A percentile compares a stretch with the other conserved stretches of the same genome.
Conservation (phyloP, 2,329 filamentous ascomycete genomes). For the Colletotrichum liaoningense region DNA sequence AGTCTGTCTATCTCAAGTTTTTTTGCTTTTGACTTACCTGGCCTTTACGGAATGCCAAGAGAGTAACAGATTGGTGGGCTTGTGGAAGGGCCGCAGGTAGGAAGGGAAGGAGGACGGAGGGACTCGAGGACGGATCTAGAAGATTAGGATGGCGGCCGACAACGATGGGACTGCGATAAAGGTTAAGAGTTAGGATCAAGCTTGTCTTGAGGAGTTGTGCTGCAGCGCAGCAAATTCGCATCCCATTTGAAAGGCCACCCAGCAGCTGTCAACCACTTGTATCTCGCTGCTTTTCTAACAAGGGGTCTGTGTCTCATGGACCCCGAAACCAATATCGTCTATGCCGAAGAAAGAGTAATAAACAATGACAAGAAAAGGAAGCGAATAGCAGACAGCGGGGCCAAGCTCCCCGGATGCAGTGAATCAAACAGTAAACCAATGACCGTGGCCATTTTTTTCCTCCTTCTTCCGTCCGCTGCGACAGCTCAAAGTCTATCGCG, state of each 20-base stretch:
- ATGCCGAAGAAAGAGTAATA: background rate
- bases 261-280: background rate
- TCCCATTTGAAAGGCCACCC: background rate
- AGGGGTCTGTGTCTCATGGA: background rate
- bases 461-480: background rate
- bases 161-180: background rate
- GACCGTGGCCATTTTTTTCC: background rate
- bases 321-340: background rate
- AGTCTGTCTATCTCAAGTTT: no score
- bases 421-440: background rate
- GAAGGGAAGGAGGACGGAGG: background rate
- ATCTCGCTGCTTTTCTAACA: background rate
- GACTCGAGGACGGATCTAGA: background rate
- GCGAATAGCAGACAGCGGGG: background rate
- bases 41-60: background rate
- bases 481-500: background rate
- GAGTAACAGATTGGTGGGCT: background rate
- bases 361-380: background rate
- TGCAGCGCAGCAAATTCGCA: conserved; percentile 7
- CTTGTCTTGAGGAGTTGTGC: background rate
- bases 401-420: background rate
- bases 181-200: background rate
- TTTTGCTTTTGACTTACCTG: background rate
- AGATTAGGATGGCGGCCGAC: background rate
- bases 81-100: background rate